Conservation (phyloP, 2,329 filamentous ascomycete genomes). For the Tolypocladium capitatum region DNA sequence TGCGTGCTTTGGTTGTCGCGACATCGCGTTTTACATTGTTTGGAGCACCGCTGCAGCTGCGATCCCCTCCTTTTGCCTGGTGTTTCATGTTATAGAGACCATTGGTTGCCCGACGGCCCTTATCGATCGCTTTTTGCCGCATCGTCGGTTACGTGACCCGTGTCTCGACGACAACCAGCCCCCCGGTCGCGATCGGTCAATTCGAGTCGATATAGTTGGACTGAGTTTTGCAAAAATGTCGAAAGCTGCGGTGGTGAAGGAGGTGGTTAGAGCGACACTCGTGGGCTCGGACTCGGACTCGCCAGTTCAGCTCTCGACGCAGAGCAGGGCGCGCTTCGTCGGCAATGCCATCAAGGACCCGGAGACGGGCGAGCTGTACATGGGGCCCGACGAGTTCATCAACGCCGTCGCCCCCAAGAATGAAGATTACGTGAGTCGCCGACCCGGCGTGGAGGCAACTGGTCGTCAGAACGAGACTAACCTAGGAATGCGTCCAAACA, state of each 20-base stretch:
- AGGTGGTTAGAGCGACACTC: constrained; percentile 67
- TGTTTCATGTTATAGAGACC: neutral
- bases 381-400: constrained; percentile 80
- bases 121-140: neutral
- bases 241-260: constrained; percentile 41
- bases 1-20: neutral
- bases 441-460: neutral
- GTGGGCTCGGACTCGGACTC: constrained; percentile 41
- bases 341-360: constrained; percentile 64
- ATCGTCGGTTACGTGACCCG: neutral
- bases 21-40: neutral
- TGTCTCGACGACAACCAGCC: neutral
- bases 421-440: constrained; percentile 74
- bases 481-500: constrained; percentile 21
- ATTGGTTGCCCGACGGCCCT: neutral
- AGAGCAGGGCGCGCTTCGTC: constrained; percentile 64
- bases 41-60: neutral
- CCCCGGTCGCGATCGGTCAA: neutral
- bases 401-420: constrained; percentile 73
- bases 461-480: neutral
- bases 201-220: neutral
- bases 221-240: constrained; percentile 15
- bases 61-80: neutral
- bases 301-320: constrained; percentile 52
- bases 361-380: constrained; percentile 61